Conservation (phyloP, 352 stramenopile genomes). For the Globisporangium alternatum region DNA sequence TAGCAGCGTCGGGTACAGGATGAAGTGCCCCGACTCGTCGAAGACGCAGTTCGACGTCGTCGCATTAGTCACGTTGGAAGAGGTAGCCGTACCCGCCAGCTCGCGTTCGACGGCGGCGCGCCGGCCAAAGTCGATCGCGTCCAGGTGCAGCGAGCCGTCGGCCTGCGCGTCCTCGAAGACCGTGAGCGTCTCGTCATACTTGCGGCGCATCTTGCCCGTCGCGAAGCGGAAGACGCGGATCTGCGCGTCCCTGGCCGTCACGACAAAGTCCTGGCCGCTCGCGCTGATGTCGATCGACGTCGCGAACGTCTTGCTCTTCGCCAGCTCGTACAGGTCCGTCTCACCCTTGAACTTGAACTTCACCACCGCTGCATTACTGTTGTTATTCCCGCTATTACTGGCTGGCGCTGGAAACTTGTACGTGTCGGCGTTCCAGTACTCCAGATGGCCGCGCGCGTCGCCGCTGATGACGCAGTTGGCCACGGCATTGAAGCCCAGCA, state of each 20-base stretch:
- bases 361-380: constrained; percentile 12
- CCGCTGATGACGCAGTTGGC: constrained; percentile 89
- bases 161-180: constrained; percentile 89
- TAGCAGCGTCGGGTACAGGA: constrained; percentile 94
- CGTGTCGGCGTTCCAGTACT: constrained; percentile 91
- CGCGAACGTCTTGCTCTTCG: constrained; percentile 89
- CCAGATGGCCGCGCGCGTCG: constrained; percentile 91
- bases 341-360: constrained; percentile 94
- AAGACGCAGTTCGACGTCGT: constrained; percentile 88
- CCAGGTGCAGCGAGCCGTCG: constrained; percentile 68
- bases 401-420: constrained; percentile 40
- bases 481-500: constrained; percentile 83
- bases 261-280: constrained; percentile 77
- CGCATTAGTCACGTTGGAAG: not conserved
- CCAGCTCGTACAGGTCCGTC: constrained; percentile 96
- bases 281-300: constrained; percentile 71
- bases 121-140: constrained; percentile 86
- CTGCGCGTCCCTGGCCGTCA: constrained; percentile 85
- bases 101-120: constrained; percentile 85
- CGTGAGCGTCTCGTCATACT: constrained; percentile 86
- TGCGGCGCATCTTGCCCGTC: constrained; percentile 85
- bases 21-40: constrained; percentile 94
- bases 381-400: not conserved
- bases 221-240: constrained; percentile 90
- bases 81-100: constrained; percentile 37